These are phyloP conservation scores for Macrotyloma uniflorum DNA, from an alignment of 306 rosid genomes.

Conservation along the genomic window DNA sequence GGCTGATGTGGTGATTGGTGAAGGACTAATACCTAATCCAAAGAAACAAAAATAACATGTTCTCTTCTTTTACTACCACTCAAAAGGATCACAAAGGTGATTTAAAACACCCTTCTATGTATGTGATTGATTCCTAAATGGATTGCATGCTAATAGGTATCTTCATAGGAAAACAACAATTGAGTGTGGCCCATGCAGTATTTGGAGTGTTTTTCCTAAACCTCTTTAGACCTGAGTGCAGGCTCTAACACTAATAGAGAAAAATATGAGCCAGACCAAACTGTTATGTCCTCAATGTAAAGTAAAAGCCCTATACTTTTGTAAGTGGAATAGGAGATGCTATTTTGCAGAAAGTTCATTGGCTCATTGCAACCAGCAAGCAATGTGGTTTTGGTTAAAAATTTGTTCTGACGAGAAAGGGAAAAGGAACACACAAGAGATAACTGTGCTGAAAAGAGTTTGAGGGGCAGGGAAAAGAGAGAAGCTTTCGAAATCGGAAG, in stretches of 20 bases:
- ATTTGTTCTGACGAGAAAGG: slow-evolving; percentile 39
- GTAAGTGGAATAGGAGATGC: slow-evolving; percentile 32
- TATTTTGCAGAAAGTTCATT: slow-evolving; percentile 39
- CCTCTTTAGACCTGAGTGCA: slow-evolving; percentile 30
- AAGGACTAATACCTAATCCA: slow-evolving; percentile 32
- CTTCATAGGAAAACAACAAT: slow-evolving; percentile 29
- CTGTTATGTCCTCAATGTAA: slow-evolving; percentile 28
- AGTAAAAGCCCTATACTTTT: slow-evolving; percentile 40
- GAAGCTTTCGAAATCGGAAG: slow-evolving; percentile 40
- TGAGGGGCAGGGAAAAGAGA: slow-evolving; percentile 22
- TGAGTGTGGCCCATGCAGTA: slow-evolving; percentile 29
- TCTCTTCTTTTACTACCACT: background rate
- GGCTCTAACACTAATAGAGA: slow-evolving; percentile 37
- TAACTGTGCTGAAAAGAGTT: slow-evolving; percentile 4
- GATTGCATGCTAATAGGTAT: background rate
- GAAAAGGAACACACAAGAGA: slow-evolving; percentile 28
- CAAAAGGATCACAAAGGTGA: slow-evolving; percentile 24
- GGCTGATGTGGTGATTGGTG: slow-evolving; percentile 35
- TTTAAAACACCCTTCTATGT: background rate
- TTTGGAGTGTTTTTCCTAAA: slow-evolving; percentile 19
- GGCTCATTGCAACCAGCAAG: slow-evolving; percentile 36
- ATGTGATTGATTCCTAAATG: slow-evolving; percentile 24
- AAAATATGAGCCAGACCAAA: slow-evolving; percentile 36
- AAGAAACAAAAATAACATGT: background rate
- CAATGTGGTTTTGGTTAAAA: slow-evolving; percentile 42